Conservation (phyloP, 2,329 filamentous ascomycete genomes). For the Paraphaeosphaeria minitans region DNA sequence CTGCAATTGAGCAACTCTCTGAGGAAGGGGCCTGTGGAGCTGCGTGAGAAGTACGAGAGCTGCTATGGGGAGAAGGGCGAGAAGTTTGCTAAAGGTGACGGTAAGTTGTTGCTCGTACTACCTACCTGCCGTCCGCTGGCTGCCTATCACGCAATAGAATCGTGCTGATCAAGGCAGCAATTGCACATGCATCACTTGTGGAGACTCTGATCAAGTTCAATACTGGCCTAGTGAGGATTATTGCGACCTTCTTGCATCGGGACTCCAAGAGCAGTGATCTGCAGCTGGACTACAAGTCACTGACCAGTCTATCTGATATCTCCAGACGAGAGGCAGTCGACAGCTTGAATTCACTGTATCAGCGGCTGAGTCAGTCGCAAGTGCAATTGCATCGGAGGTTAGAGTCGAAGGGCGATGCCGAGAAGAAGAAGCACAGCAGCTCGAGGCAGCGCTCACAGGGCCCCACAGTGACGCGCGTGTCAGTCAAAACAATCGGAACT, state of each 20-base stretch:
- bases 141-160: neutral
- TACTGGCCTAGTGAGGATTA: constrained; percentile 54
- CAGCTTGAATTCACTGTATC: constrained; percentile 49
- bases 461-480: constrained; percentile 38
- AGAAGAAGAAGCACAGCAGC: constrained; percentile 29
- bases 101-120: constrained; percentile 36
- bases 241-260: constrained; percentile 50
- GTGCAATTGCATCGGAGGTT: constrained; percentile 35
- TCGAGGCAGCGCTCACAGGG: constrained; percentile 30
- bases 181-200: constrained; percentile 53
- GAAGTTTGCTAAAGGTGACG: constrained; percentile 51
- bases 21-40: constrained; percentile 49
- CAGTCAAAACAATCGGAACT: constrained; percentile 25
- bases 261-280: constrained; percentile 39
- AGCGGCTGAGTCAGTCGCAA: constrained; percentile 46
- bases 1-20: constrained; percentile 48
- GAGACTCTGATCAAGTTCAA: constrained; percentile 54
- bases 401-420: constrained; percentile 18
- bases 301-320: constrained; percentile 53
- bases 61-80: constrained; percentile 46
- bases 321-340: constrained; percentile 53
- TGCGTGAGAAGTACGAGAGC: constrained; percentile 50
- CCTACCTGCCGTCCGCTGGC: neutral
- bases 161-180: constrained; percentile 37
- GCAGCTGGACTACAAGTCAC: constrained; percentile 50